Evolutionary conservation across 2,329 filamentous ascomycete genomes (phyloP).

Genomic region (Clarireedia paspali): DNA sequence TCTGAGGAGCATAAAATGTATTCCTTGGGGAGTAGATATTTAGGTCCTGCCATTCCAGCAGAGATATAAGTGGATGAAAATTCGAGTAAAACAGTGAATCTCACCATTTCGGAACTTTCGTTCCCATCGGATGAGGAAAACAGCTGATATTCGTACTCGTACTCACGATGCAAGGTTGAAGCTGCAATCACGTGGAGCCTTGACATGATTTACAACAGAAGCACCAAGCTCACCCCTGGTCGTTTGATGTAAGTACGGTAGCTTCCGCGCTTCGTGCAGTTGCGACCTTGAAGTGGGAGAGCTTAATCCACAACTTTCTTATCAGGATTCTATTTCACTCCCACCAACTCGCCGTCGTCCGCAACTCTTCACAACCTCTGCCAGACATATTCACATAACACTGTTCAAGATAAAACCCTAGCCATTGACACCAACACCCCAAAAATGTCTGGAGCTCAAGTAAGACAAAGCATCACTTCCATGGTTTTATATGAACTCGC

Average conservation of each 20-base stretch:
- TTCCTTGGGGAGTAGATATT: not conserved
- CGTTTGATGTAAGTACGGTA: not conserved
- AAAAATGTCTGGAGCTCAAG: slow-evolving; percentile 47
- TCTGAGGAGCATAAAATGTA: not conserved
- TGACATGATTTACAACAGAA: not conserved
- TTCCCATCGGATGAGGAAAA: not conserved
- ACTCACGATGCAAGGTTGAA: not conserved
- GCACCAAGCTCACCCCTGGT: slow-evolving; percentile 1
- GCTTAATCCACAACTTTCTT: slow-evolving; percentile 9
- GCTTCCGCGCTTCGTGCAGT: not conserved
- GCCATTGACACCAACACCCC: not conserved
- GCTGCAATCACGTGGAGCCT: not conserved
- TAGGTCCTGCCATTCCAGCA: no score
- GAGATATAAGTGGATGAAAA: no score
- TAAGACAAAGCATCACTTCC: slow-evolving; percentile 25
- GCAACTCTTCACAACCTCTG: not conserved
- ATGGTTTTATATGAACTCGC: slow-evolving; percentile 1
- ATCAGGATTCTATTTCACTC: slow-evolving; percentile 2
- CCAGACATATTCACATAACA: not conserved
- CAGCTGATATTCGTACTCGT: not conserved
- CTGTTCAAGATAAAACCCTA: not conserved
- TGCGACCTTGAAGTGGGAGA: slow-evolving; percentile 10
- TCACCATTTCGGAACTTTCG: no score
- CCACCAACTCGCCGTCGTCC: not conserved
- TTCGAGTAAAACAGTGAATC: no score